Percentiles rank a stretch among this genome's conserved stretches.
Conservation (phyloP, 306 rosid genomes). For the Crotalaria pallida region DNA sequence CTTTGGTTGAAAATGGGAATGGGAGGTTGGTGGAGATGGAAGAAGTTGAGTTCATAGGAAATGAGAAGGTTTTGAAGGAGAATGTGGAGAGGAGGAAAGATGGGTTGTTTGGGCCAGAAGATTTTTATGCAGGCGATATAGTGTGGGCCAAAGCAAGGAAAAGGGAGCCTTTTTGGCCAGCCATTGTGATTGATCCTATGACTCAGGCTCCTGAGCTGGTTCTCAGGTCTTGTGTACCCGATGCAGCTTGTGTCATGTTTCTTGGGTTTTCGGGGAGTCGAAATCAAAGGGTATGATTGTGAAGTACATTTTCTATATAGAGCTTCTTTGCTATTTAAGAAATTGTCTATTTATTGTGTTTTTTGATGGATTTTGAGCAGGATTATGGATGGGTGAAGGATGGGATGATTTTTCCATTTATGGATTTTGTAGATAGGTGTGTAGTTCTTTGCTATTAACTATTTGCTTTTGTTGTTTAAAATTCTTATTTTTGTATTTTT, state of each 20-base stretch:
- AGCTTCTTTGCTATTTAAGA: conserved; percentile 20
- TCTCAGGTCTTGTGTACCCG: conserved; percentile 78
- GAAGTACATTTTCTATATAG: conserved; percentile 22
- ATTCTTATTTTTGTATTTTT: not conserved
- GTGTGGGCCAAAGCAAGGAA: conserved; percentile 98
- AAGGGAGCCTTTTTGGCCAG: conserved; percentile 98
- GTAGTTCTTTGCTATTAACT: conserved; percentile 23
- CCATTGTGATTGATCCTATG: conserved; percentile 92
- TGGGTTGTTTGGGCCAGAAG: conserved; percentile 82
- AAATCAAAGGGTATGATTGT: conserved; percentile 68
- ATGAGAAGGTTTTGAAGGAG: conserved; percentile 23
- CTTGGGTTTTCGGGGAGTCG: conserved; percentile 78
- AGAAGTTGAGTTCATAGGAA: conserved; percentile 32
- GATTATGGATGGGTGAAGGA: conserved; percentile 97
- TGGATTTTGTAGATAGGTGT: conserved; percentile 82
- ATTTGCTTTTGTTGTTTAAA: not conserved
- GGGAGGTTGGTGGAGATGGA: conserved; percentile 39
- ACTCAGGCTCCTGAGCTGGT: conserved; percentile 93
- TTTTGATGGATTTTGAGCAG: conserved; percentile 52
- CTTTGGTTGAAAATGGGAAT: conserved; percentile 47
- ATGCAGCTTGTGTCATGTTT: conserved; percentile 98
- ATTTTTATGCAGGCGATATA: conserved; percentile 84
- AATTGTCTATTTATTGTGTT: conserved; percentile 26
- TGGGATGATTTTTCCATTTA: conserved; percentile 88
- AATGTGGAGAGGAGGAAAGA: conserved; percentile 39